A percentile compares a stretch with the other conserved stretches of the same genome.
phyloP scores from a whole-genome alignment of 2,329 filamentous ascomycete species.

The Trichophyton verrucosum region DNA sequence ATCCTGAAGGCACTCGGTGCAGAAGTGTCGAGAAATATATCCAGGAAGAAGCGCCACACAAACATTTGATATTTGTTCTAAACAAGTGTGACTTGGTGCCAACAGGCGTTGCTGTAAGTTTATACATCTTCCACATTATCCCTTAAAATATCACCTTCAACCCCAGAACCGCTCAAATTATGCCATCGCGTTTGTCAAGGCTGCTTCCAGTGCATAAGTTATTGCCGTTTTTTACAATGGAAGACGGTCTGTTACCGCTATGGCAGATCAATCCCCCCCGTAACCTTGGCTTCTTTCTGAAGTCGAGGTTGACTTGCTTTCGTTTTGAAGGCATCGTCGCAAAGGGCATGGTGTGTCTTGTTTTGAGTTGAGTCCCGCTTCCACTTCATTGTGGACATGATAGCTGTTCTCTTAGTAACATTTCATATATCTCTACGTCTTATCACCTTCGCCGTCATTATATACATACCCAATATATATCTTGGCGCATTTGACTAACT shows the following conservation, averaged over 20 bases:
- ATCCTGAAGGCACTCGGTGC: conserved; percentile 82
- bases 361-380: conserved; percentile 94
- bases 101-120: conserved; percentile 86
- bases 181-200: conserved; percentile 74
- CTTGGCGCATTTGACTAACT: conserved; percentile 16
- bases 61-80: conserved; percentile 79
- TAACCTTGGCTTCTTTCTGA: conserved; percentile 51
- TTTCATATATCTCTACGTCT: conserved; percentile 59
- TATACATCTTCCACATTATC: conserved; percentile 2
- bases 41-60: conserved; percentile 83
- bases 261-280: conserved; percentile 85
- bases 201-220: conserved; percentile 42
- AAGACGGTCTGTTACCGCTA: conserved; percentile 94
- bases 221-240: conserved; percentile 42
- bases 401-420: conserved; percentile 98
- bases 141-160: conserved; percentile 9
- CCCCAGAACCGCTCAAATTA: conserved; percentile 9
- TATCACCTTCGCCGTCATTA: conserved; percentile 14
- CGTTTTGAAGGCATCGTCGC: conserved; percentile 78
- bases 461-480: not conserved
- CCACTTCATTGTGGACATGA: conserved; percentile 44
- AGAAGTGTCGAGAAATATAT: conserved; percentile 87
- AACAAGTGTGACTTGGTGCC: conserved; percentile 93
- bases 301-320: conserved; percentile 55
- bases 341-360: conserved; percentile 68